Evolutionary conservation across 768 basidiomycete genomes (phyloP).

Genomic region (Lactifluus echinatus): DNA sequence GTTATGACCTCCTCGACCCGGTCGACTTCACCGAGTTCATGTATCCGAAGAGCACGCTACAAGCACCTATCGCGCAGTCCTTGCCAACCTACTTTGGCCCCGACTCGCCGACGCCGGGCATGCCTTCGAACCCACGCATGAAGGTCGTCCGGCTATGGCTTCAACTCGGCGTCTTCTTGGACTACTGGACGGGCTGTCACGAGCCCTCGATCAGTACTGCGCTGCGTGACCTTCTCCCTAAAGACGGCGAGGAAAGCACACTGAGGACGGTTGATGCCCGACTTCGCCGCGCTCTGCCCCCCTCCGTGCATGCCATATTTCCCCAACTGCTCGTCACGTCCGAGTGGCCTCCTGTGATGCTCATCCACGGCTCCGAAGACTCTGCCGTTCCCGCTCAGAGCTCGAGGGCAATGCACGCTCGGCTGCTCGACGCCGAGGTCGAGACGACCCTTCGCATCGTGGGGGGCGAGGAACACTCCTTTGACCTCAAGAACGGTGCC

Average conservation of each 20-base stretch:
- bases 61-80: conserved; percentile 33
- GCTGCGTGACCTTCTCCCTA: conserved; percentile 27
- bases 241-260: not conserved
- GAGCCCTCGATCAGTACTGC: conserved; percentile 38
- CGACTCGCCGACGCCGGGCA: conserved; percentile 43
- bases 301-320: conserved; percentile 32
- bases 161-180: conserved; percentile 48
- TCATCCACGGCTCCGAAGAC: conserved; percentile 43
- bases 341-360: conserved; percentile 38
- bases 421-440: conserved; percentile 33
- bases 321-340: conserved; percentile 36
- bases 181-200: conserved; percentile 45
- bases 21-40: conserved; percentile 38
- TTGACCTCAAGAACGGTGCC: conserved; percentile 41
- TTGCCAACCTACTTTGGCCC: conserved; percentile 38
- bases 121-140: conserved; percentile 57
- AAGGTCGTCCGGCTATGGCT: conserved; percentile 46
- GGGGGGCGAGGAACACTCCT: conserved; percentile 44
- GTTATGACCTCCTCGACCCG: conserved; percentile 47
- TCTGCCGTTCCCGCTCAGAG: conserved; percentile 37
- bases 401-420: conserved; percentile 30
- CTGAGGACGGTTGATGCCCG: not conserved
- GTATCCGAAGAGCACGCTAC: conserved; percentile 31
- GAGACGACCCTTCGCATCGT: conserved; percentile 30
- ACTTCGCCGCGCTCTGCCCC: conserved; percentile 23